Evolutionary conservation across 2,329 filamentous ascomycete genomes (phyloP).

Genomic region (Tolypocladium cylindrosporum): DNA sequence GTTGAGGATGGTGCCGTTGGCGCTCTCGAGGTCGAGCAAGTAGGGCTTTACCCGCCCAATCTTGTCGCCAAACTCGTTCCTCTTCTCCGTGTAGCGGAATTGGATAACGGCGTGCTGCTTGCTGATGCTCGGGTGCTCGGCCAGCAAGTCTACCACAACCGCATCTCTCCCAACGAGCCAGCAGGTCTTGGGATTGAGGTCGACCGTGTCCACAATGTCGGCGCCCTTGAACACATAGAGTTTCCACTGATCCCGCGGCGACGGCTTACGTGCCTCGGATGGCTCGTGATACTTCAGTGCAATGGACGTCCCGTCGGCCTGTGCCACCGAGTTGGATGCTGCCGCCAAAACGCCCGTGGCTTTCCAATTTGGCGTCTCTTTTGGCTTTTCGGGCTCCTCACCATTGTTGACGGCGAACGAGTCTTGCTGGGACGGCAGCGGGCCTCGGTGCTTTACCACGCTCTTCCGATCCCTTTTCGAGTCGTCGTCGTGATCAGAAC

Average conservation of each 20-base stretch:
- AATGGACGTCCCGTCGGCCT: constrained; percentile 63
- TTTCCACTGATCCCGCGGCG: constrained; percentile 70
- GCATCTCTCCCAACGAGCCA: constrained; percentile 83
- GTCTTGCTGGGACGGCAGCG: constrained; percentile 49
- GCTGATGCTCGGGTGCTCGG: constrained; percentile 87
- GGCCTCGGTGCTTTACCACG: constrained; percentile 28
- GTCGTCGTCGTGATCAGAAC: constrained; percentile 6
- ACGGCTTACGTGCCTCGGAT: constrained; percentile 79
- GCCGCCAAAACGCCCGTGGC: constrained; percentile 75
- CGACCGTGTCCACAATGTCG: constrained; percentile 72
- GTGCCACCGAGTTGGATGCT: constrained; percentile 67
- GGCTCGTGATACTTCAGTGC: constrained; percentile 96
- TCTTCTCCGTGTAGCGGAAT: constrained; percentile 75
- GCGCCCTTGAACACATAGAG: constrained; percentile 85
- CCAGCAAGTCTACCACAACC: constrained; percentile 68
- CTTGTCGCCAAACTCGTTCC: constrained; percentile 79
- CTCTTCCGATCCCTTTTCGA: constrained; percentile 13
- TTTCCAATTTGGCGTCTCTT: constrained; percentile 82
- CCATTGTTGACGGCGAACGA: constrained; percentile 48
- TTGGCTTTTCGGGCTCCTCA: constrained; percentile 43
- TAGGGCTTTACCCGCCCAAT: constrained; percentile 75
- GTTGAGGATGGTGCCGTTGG: constrained; percentile 82
- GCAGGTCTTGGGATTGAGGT: constrained; percentile 67
- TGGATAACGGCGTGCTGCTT: constrained; percentile 95
- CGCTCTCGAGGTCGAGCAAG: constrained; percentile 85